A percentile compares a stretch with the other conserved stretches of the same genome.
Evolutionary conservation across 208 protist species (phyloP).

Genomic region (Acanthamoeba rhysodes): DNA sequence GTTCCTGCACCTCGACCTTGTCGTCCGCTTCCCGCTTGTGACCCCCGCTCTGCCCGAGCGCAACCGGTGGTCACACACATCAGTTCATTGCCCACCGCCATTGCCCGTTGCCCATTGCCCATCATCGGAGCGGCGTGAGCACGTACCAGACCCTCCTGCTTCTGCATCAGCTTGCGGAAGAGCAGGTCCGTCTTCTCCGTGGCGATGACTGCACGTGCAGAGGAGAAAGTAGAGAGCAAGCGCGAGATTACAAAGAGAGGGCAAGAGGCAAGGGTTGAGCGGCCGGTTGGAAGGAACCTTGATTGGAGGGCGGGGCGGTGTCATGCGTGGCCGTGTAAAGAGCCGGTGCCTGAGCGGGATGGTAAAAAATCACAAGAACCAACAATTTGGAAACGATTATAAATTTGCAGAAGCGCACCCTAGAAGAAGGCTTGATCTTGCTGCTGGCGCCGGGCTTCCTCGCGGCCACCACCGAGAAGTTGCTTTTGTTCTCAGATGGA

Average conservation of each 20-base stretch:
- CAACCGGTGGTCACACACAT: not conserved
- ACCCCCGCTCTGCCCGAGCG: not conserved
- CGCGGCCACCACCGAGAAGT: not conserved
- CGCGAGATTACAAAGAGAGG: too few species aligned
- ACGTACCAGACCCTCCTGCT: constrained; percentile 55
- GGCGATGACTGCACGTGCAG: constrained; percentile 21
- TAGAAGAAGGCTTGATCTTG: not conserved
- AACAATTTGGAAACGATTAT: not conserved
- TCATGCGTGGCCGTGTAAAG: constrained; percentile 69
- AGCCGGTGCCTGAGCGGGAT: not conserved
- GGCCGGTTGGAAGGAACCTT: not conserved
- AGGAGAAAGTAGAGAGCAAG: not conserved
- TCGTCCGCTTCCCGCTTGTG: constrained; percentile 64
- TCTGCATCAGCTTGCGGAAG: constrained; percentile 34
- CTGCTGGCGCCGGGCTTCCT: not conserved
- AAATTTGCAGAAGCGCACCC: not conserved
- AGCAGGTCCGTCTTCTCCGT: constrained; percentile 67
- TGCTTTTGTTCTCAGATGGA: constrained; percentile 18
- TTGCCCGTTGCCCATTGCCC: not conserved
- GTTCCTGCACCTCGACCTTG: constrained; percentile 1
- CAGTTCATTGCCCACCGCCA: not conserved
- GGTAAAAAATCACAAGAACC: not conserved
- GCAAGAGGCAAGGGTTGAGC: too few species aligned
- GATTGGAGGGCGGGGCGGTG: constrained; percentile 7
- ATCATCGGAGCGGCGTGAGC: not conserved